phyloP scores from a whole-genome alignment of 768 basidiomycete species.

The Fistulinella prunicolor region DNA sequence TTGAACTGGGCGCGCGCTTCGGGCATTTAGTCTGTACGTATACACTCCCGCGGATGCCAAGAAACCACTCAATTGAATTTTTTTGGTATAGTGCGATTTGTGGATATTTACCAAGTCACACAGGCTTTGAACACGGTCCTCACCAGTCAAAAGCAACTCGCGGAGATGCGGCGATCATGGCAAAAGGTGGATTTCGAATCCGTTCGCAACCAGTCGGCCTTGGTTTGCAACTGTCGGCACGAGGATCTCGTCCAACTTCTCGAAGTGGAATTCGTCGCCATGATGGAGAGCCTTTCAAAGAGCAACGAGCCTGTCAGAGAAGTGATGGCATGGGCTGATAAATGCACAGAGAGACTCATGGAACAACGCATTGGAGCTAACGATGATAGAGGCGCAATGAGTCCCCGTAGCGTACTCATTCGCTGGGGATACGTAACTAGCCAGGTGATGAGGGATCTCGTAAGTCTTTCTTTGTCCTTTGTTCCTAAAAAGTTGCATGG shows the following conservation, averaged over 20 bases:
- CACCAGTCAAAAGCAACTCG: conserved; percentile 79
- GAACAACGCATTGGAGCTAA: conserved; percentile 55
- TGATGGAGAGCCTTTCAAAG: conserved; percentile 70
- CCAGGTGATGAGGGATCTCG: conserved; percentile 89
- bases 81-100: conserved; percentile 66
- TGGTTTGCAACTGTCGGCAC: conserved; percentile 91
- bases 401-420: conserved; percentile 82
- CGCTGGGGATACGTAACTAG: conserved; percentile 92
- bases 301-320: conserved; percentile 79
- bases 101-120: conserved; percentile 90
- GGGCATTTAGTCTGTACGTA: conserved; percentile 85
- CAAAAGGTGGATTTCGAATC: conserved; percentile 87
- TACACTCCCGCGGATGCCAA: background rate
- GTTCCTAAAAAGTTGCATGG: background rate
- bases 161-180: conserved; percentile 88
- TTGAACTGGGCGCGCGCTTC: conserved; percentile 86
- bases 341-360: conserved; percentile 84
- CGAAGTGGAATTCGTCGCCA: conserved; percentile 78
- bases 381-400: conserved; percentile 79
- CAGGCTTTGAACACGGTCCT: conserved; percentile 87
- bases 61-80: conserved; percentile 1
- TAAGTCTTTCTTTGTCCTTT: conserved; percentile 36
- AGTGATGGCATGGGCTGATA: conserved; percentile 90
- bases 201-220: conserved; percentile 87
- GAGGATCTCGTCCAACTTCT: conserved; percentile 83